phyloP scores from a whole-genome alignment of 176 grass and related monocot species.

The Cenchrus fungigraminus region DNA sequence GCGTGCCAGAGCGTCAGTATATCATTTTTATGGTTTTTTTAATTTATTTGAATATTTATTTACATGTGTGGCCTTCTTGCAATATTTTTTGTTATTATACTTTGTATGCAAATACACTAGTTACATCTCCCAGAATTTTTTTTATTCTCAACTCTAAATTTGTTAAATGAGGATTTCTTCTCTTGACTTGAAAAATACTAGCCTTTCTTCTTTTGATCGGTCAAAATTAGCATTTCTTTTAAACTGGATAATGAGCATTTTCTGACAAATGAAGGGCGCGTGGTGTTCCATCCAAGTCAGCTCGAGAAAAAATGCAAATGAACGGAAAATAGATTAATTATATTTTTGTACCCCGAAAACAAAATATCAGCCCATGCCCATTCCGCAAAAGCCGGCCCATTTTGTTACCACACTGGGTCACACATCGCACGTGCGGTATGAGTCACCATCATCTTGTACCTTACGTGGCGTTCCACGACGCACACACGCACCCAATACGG shows the following conservation, averaged over 20 bases:
- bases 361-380: too few relatives aligned
- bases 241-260: background rate
- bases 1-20: background rate
- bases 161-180: background rate
- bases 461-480: background rate
- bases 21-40: background rate
- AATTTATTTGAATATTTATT: background rate
- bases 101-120: background rate
- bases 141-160: background rate
- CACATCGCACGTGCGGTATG: background rate
- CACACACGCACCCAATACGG: background rate
- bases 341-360: background rate
- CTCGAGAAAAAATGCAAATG: too few relatives aligned
- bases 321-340: background rate
- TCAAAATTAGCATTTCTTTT: too few relatives aligned
- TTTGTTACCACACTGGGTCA: background rate
- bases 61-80: background rate
- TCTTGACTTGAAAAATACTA: too few relatives aligned
- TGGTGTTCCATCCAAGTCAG: too few relatives aligned
- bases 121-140: background rate
- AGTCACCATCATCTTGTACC: background rate
- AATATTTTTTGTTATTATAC: background rate
- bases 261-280: too few relatives aligned
- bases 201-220: background rate
- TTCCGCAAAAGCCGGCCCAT: background rate